Base-by-base conservation (phyloP, 2,329 filamentous ascomycete genomes). In the Xylariaceae sp. region DNA sequence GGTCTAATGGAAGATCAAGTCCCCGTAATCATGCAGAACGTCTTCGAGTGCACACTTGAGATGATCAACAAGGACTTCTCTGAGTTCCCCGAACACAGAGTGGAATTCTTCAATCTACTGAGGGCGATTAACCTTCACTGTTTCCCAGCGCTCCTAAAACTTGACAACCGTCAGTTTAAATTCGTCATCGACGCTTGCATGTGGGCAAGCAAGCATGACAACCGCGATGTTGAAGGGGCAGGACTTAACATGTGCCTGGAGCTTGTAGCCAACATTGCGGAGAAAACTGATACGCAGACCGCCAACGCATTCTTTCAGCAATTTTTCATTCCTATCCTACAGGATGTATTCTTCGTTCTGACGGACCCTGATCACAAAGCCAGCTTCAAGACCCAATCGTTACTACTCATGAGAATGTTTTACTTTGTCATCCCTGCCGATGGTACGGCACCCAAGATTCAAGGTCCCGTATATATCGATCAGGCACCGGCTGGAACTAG, bases 1-100 rank as follows among this genome's bases (percentile, higher is more conserved):
- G 83, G 84, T 62, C 79, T 97, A 68, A 99, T 99, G 95, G 94
- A 97, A 71, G 94, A 97, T 69, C 94, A 97, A 73, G 90, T 99
- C 43, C 91, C 94, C 7, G 87, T 87, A 47, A 97, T 99, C 68
- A 96, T 99, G 89, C 91, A 97, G 72, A 95, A 92, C 63, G 90
- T 99, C 30, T 99, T 99, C 67, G 92, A 97, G 73, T 97, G 92
- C 77, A 99, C 94, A 2, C 79, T 99, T 54, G 91, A 96, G 67
- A 99, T 99, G 94, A 99, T 99, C 76, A 99, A 97, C 83, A 99
- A 99, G 76, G 94, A 99, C 73, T 99, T 99, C 73, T 96, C 95
- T 46, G 94, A 99, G 70, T 99, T 95, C 72, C 94, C 94, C 0
- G 94, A 99, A 72, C 94, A 99, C 70, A 88, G 95, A 55, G 94